Base-by-base conservation (phyloP, 2,329 filamentous ascomycete species). In the Aspergillus sp. region DNA sequence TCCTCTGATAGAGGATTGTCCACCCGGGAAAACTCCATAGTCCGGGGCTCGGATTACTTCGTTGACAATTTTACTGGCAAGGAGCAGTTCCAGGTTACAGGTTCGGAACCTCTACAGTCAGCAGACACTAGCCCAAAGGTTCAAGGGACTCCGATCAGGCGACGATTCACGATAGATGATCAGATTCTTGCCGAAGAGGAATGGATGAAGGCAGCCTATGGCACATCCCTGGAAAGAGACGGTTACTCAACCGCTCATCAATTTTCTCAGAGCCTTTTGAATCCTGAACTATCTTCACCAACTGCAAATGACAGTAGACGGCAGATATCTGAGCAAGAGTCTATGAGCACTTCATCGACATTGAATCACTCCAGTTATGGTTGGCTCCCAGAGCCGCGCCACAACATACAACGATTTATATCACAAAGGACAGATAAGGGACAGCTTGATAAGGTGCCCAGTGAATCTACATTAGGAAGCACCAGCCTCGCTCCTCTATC, bases 131-230 rank as follows among this genome's bases (percentile, higher is more conserved):
- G 59, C 19, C 51, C 32, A 15, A 54, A 21, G 12, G n/a, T 38
- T 13, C 32, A 19, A 9, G 28, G 28, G 9, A 48, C 55, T 36
- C 39, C 55, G 7, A 39, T 63, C 3, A 51, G 52, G 41, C 52
- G 63, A 52, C 60, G 62, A 7, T 72, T 70, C 48, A 71, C 67
- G 3, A 64, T 73, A 32, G 70, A 73, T 32, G 68, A 73, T 13
- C 69, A 73, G 56, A 49, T 65, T 10, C 59, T 69, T 56, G 68
- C 64, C 36, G 69, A 73, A 43, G 50, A 60, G 30, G 56, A 66
- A 19, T 49, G 58, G 43, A 54, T 60, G 7, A 50, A 55, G n/a
- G 21, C 49, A 25, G 19, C 21, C 19, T 58, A 48, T 10, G 19
- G 48, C 32, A n/a, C 21, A 7, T n/a, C 17, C 19, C n/a, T 50